These are phyloP conservation scores for Proliferodiscus dingleyae DNA, from an alignment of 2,329 filamentous ascomycete species.

Conservation along the genomic window DNA sequence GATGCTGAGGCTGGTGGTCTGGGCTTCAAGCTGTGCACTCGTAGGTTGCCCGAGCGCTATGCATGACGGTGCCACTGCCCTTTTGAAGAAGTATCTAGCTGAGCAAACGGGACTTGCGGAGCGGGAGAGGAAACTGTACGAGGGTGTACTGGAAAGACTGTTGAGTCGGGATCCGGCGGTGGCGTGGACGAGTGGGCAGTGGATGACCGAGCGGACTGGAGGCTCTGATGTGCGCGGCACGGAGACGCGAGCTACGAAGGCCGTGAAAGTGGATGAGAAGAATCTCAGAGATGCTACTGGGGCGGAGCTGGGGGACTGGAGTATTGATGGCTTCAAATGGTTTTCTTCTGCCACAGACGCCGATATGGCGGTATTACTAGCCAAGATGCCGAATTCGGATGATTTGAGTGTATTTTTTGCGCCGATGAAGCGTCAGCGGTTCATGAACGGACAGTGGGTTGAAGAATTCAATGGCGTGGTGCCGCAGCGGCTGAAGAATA, in stretches of 20 bases:
- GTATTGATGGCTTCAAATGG: constrained; percentile 66
- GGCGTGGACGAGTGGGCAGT: constrained; percentile 69
- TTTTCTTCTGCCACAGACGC: constrained; percentile 64
- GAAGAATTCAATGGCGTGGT: constrained; percentile 60
- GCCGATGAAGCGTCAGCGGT: constrained; percentile 46
- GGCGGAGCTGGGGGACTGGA: constrained; percentile 49
- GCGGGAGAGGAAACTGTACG: constrained; percentile 40
- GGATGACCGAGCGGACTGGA: constrained; percentile 70
- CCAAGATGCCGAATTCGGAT: constrained; percentile 44
- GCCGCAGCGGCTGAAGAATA: constrained; percentile 67
- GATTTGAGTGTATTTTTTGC: constrained; percentile 60
- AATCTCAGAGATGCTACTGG: constrained; percentile 17
- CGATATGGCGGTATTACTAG: constrained; percentile 59
- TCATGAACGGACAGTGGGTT: constrained; percentile 10
- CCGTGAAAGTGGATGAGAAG: not conserved
- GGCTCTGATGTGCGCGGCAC: constrained; percentile 66
- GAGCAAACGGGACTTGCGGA: constrained; percentile 24
- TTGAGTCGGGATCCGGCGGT: constrained; percentile 44
- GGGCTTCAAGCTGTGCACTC: constrained; percentile 15
- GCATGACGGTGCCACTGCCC: constrained; percentile 51
- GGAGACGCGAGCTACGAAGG: constrained; percentile 53
- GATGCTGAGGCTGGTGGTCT: constrained; percentile 44
- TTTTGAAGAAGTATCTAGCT: constrained; percentile 45
- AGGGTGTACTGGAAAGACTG: constrained; percentile 48
- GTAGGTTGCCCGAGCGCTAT: constrained; percentile 21